Conservation (phyloP, 768 basidiomycete species). For the Russula brevipes region DNA sequence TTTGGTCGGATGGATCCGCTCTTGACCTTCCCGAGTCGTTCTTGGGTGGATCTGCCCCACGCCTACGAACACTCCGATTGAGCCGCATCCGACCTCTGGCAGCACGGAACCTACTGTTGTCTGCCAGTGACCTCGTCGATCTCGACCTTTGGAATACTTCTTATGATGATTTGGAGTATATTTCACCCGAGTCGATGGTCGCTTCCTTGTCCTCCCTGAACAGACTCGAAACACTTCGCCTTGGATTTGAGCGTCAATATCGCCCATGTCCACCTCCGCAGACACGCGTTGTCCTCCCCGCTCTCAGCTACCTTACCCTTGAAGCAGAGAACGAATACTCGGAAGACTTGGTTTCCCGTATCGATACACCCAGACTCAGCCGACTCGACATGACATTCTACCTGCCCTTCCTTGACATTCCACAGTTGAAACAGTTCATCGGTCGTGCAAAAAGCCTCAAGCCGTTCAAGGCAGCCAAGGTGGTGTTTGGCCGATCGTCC, state of each 20-base stretch:
- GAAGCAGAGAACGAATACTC: background rate
- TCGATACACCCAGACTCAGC: background rate
- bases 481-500: background rate
- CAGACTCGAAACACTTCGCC: background rate
- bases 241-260: background rate
- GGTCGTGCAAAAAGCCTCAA: background rate
- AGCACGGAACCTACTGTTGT: background rate
- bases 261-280: background rate
- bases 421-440: background rate
- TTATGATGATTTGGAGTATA: background rate
- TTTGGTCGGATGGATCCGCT: background rate
- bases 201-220: background rate
- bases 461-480: background rate
- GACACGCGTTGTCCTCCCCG: background rate
- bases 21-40: background rate
- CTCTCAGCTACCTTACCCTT: background rate
- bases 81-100: background rate
- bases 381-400: background rate
- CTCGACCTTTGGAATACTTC: background rate
- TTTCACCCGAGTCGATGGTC: background rate
- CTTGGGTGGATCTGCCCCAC: background rate
- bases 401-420: background rate
- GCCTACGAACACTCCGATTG: background rate
- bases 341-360: background rate
- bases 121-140: background rate